A percentile compares a stretch with the other conserved stretches of the same genome.
phyloP scores from a whole-genome alignment of 1,284 basidiomycete genomes.

The Ustilago curta region DNA sequence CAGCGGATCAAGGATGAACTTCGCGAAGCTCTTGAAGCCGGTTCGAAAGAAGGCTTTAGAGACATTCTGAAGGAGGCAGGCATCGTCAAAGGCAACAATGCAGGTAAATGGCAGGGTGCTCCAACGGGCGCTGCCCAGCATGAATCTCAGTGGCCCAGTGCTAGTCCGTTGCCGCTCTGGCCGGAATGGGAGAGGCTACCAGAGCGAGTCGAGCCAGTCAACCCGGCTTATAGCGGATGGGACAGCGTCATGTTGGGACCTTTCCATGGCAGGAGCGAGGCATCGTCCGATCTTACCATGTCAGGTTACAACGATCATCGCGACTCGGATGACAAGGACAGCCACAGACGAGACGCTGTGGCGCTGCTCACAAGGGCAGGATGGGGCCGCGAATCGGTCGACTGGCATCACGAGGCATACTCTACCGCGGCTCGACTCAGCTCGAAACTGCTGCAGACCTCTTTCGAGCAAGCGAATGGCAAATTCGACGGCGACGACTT shows the following conservation, averaged over 20 bases:
- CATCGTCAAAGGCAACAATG: slow-evolving; percentile 14
- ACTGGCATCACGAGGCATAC: slow-evolving; percentile 40
- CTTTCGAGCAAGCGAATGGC: slow-evolving; percentile 3
- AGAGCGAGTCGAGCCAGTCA: slow-evolving; percentile 24
- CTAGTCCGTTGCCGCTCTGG: slow-evolving; percentile 47
- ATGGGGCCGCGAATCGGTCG: slow-evolving; percentile 35
- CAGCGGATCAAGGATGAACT: slow-evolving; percentile 16
- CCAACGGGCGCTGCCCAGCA: slow-evolving; percentile 33
- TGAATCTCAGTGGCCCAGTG: slow-evolving; percentile 43
- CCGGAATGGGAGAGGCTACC: slow-evolving; percentile 58
- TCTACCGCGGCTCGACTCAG: slow-evolving; percentile 22
- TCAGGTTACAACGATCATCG: neutral
- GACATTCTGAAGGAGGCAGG: slow-evolving; percentile 12
- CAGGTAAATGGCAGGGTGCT: slow-evolving; percentile 40
- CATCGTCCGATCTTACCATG: slow-evolving; percentile 12
- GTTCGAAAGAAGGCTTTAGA: slow-evolving; percentile 11
- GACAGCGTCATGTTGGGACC: slow-evolving; percentile 58
- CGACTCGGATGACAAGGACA: slow-evolving; percentile 5
- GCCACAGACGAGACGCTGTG: slow-evolving; percentile 29
- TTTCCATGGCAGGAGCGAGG: slow-evolving; percentile 24
- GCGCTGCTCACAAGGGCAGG: slow-evolving; percentile 49
- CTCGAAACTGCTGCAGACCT: slow-evolving; percentile 17
- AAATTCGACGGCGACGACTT: neutral
- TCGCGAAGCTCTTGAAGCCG: slow-evolving; percentile 10
- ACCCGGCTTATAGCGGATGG: slow-evolving; percentile 38